A percentile compares a stretch with the other conserved stretches of the same genome.
Evolutionary conservation across 148 eudicot genomes (phyloP).

Genomic region (Heliosperma pusillum): DNA sequence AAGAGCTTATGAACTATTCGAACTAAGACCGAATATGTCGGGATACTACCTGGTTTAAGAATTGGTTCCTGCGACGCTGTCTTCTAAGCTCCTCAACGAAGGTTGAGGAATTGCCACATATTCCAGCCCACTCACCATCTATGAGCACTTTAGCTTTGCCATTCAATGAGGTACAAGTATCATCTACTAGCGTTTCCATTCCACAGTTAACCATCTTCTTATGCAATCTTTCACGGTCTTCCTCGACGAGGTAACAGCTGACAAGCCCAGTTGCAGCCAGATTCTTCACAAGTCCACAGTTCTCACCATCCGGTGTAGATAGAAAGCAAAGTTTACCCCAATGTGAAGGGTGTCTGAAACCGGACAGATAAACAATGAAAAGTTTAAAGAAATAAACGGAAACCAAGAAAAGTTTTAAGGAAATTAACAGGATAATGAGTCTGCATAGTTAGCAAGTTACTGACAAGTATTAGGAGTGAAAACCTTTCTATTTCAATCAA

Average conservation of each 20-base stretch:
- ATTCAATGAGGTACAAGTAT: constrained; percentile 43
- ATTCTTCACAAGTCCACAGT: constrained; percentile 92
- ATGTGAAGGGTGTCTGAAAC: constrained; percentile 86
- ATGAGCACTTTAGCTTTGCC: constrained; percentile 61
- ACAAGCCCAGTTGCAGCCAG: constrained; percentile 80
- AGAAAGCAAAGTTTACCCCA: constrained; percentile 90
- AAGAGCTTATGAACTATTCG: too few relatives aligned
- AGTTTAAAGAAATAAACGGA: not conserved
- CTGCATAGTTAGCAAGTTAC: too few relatives aligned
- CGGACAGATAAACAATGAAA: too few relatives aligned
- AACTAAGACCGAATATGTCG: not conserved
- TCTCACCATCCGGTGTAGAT: constrained; percentile 92
- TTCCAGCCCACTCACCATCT: constrained; percentile 86
- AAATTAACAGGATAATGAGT: too few relatives aligned
- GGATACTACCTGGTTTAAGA: constrained; percentile 61
- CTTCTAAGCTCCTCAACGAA: constrained; percentile 61
- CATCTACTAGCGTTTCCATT: constrained; percentile 60
- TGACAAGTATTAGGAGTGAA: too few relatives aligned
- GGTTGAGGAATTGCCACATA: constrained; percentile 49
- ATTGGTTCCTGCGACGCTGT: constrained; percentile 47
- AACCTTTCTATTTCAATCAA: too few relatives aligned
- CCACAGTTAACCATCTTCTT: constrained; percentile 55
- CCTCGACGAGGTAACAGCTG: constrained; percentile 43
- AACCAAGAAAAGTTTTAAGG: too few relatives aligned
- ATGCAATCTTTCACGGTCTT: constrained; percentile 21